These are phyloP conservation scores for Stagonosporopsis cucurbitacearum DNA, from an alignment of 2,329 filamentous ascomycete species.

Conservation along the genomic window DNA sequence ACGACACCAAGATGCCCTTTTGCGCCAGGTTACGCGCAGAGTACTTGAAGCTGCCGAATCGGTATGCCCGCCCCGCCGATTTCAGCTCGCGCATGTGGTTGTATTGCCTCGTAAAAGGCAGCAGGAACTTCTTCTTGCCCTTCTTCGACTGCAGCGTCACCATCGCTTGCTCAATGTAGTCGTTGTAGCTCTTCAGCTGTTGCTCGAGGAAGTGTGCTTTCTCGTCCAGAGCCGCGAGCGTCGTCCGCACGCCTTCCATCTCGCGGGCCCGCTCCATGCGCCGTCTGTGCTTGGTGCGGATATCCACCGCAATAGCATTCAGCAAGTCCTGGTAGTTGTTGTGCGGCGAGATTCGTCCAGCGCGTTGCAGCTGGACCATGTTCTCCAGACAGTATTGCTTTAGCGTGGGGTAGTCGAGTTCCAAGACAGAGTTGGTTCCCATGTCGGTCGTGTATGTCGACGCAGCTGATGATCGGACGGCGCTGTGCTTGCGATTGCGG, in stretches of 20 bases:
- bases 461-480: slow-evolving; percentile 81
- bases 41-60: slow-evolving; percentile 98
- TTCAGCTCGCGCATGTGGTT: slow-evolving; percentile 97
- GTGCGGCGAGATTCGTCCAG: slow-evolving; percentile 81
- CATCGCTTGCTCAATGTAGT: slow-evolving; percentile 99
- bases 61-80: slow-evolving; percentile 88
- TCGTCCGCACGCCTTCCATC: slow-evolving; percentile 80
- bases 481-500: slow-evolving; percentile 58
- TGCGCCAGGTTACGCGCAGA: slow-evolving; percentile 86
- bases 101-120: slow-evolving; percentile 98
- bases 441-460: slow-evolving; percentile 71
- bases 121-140: slow-evolving; percentile 89
- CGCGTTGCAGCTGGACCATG: slow-evolving; percentile 84
- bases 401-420: slow-evolving; percentile 91
- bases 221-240: slow-evolving; percentile 76
- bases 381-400: slow-evolving; percentile 95
- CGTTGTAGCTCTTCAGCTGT: slow-evolving; percentile 96
- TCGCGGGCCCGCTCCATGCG: slow-evolving; percentile 91
- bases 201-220: slow-evolving; percentile 93
- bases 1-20: slow-evolving; percentile 92
- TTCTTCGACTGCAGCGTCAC: slow-evolving; percentile 96
- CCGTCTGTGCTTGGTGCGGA: slow-evolving; percentile 93
- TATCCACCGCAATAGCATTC: slow-evolving; percentile 95
- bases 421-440: slow-evolving; percentile 66
- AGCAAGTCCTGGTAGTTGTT: slow-evolving; percentile 98